phyloP scores from a whole-genome alignment of 306 rosid species.

The Medicago lupulina region DNA sequence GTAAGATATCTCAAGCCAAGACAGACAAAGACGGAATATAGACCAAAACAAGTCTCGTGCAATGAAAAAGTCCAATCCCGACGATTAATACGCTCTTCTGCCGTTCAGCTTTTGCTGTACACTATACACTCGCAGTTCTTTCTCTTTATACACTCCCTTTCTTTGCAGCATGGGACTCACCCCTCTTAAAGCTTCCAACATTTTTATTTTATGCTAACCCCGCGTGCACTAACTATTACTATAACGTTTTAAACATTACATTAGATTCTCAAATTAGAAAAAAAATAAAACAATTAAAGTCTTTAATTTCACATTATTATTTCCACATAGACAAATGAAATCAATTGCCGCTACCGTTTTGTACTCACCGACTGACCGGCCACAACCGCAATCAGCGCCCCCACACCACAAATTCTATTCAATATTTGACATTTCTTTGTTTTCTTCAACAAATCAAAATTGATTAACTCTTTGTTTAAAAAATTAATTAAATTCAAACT shows the following conservation, averaged over 20 bases:
- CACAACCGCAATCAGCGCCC: slow-evolving; percentile 56
- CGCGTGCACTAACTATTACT: slow-evolving; percentile 30
- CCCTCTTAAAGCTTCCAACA: background rate
- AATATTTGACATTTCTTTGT: background rate
- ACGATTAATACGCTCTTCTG: slow-evolving; percentile 37
- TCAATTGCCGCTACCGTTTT: slow-evolving; percentile 18
- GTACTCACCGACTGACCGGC: slow-evolving; percentile 53
- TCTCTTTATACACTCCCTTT: slow-evolving; percentile 30
- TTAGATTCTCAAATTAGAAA: background rate
- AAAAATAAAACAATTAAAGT: background rate
- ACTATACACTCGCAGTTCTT: slow-evolving; percentile 35
- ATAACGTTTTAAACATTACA: slow-evolving; percentile 40
- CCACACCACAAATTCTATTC: background rate
- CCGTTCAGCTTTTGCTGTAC: slow-evolving; percentile 44
- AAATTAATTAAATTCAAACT: background rate
- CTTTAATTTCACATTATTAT: slow-evolving; percentile 36
- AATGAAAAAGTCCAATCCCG: slow-evolving; percentile 30
- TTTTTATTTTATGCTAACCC: slow-evolving; percentile 9
- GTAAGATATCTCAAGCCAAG: background rate
- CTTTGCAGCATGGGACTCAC: slow-evolving; percentile 32
- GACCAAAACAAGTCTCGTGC: slow-evolving; percentile 1
- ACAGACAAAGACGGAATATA: background rate
- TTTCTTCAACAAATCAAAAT: background rate
- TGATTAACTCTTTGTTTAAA: background rate
- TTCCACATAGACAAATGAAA: background rate